A percentile compares a stretch with the other conserved stretches of the same genome.
These are phyloP conservation scores for Komagataella pastoris DNA, from an alignment of 805 yeast genomes.

Conservation along the genomic window DNA sequence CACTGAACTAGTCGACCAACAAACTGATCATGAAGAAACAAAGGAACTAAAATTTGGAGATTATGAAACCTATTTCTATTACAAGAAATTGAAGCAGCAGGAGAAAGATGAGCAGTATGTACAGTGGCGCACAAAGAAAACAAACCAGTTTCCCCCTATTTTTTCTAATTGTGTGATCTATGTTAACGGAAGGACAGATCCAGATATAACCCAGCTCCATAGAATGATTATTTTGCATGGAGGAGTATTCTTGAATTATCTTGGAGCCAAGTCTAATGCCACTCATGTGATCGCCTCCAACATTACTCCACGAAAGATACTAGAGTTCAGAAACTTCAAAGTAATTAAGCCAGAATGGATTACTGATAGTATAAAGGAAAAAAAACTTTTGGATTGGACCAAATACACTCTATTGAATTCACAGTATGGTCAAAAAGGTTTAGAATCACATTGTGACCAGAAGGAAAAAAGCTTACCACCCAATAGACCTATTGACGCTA, in stretches of 20 bases:
- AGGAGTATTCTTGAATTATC: conserved; percentile 58
- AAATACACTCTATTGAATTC: conserved; percentile 39
- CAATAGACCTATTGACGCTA: conserved; percentile 34
- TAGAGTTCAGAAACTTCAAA: conserved; percentile 51
- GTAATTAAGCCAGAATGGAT: conserved; percentile 84
- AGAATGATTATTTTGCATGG: conserved; percentile 65
- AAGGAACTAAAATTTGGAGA: conserved; percentile 45
- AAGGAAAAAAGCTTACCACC: conserved; percentile 4
- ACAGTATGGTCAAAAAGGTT: conserved; percentile 40
- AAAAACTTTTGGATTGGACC: conserved; percentile 53
- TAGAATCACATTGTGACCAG: conserved; percentile 10
- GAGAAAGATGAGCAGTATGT: conserved; percentile 34
- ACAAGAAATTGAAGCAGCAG: conserved; percentile 53
- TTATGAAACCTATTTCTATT: conserved; percentile 47
- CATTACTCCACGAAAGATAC: conserved; percentile 62
- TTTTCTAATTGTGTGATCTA: conserved; percentile 55
- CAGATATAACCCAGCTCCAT: conserved; percentile 64
- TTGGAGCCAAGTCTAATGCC: conserved; percentile 57
- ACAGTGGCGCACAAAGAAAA: conserved; percentile 31
- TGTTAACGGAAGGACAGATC: conserved; percentile 84
- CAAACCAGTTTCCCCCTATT: conserved; percentile 21
- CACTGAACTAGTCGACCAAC: not conserved
- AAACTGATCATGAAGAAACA: conserved; percentile 17
- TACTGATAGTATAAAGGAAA: conserved; percentile 39
- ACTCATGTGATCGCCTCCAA: conserved; percentile 79